Evolutionary conservation across 2,329 filamentous ascomycete species (phyloP), one percentile per base, ranked within the genome.

Genomic region (Stachybotrys echinatus): DNA sequence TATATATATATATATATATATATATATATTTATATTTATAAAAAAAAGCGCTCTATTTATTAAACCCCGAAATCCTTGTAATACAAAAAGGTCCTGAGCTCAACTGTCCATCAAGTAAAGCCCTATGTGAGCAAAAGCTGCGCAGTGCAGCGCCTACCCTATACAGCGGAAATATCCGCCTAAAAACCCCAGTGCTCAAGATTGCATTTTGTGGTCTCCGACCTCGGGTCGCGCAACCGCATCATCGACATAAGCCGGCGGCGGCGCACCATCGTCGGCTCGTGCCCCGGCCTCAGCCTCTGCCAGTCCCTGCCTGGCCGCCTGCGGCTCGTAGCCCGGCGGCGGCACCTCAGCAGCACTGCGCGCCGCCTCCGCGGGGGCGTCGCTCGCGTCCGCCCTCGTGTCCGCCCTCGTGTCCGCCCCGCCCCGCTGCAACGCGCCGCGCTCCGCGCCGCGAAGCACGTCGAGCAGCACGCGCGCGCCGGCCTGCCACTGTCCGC

Each of bases 401-500:
- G n/a, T n/a, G n/a, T n/a, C n/a, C n/a, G n/a, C n/a, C n/a, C n/a
- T n/a, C n/a, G n/a, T 34, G 27, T 14, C 27, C 10, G 27, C 27
- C 14, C 27, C 27, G 10, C 27, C 10, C 27, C 27, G 27, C 27
- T 34, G 27, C 27, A 14, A 5, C 27, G 27, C 27, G 27, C 10
- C 27, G 27, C 10, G 10, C 22, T 69, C 66, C 27, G 66, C 66
- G 22, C 61, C 63, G 49, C 55, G 61, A 8, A 69, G 54, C 3
- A 62, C 60, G 38, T 66, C 62, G 6, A 63, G 55, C 2, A 70
- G 53, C 3, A 53, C 52, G 7, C 61, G 61, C 3, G 63, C 62
- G 8, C 67, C 67, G 2, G 56, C 53, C 3, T 65, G 65, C 67
- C 66, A 70, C 60, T 58, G 58, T 21, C 61, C 59, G 14, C 54